A percentile compares a stretch with the other conserved stretches of the same genome.
These are phyloP conservation scores for Gossypium laxum DNA, from an alignment of 441 rosid genomes.

Conservation along the genomic window DNA sequence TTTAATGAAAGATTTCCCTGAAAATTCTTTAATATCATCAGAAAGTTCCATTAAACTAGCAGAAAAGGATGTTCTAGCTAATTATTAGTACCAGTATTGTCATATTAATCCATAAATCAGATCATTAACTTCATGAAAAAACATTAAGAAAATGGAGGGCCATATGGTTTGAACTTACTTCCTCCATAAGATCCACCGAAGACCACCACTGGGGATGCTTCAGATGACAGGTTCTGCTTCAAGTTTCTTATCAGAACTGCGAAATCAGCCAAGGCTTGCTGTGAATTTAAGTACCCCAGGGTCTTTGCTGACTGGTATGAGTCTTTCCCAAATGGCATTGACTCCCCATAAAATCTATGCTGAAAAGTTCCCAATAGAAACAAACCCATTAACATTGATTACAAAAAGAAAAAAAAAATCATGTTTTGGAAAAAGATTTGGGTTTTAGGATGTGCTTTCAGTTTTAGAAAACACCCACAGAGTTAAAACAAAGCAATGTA, in stretches of 20 bases:
- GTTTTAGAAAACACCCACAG: neutral
- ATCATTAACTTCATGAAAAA: neutral
- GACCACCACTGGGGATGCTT: slow-evolving; percentile 65
- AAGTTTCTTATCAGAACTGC: slow-evolving; percentile 53
- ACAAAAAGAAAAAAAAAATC: neutral
- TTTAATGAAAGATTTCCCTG: neutral
- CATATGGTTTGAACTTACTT: slow-evolving; percentile 30
- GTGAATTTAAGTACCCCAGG: slow-evolving; percentile 60
- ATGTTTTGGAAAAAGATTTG: neutral
- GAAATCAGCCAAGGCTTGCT: slow-evolving; percentile 69
- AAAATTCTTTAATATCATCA: neutral
- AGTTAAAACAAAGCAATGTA: neutral
- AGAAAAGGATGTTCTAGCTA: neutral
- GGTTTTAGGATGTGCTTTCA: neutral
- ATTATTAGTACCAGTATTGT: neutral
- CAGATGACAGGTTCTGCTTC: slow-evolving; percentile 60
- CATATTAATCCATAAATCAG: neutral
- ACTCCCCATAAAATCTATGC: slow-evolving; percentile 69
- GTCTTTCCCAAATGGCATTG: slow-evolving; percentile 52
- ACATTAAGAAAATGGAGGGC: neutral
- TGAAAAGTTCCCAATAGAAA: slow-evolving; percentile 20
- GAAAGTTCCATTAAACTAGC: neutral
- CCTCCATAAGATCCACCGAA: slow-evolving; percentile 85
- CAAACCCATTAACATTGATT: slow-evolving; percentile 1
- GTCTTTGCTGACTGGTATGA: slow-evolving; percentile 45